Conservation (phyloP, 2,329 filamentous ascomycete species). For the Venturia oleaginea region DNA sequence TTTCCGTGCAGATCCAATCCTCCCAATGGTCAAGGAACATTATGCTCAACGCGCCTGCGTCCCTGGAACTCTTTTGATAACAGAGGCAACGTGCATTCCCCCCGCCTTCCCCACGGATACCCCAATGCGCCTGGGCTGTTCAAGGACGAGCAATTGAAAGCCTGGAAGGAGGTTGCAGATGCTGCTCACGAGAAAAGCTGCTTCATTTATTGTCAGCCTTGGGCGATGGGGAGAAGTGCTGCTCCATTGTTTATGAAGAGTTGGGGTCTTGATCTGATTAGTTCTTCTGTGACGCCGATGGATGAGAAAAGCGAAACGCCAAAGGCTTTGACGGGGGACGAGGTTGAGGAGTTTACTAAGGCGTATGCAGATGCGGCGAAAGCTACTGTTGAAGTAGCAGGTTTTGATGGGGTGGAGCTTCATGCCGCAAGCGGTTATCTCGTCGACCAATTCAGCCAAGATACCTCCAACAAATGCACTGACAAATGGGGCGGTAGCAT, state of each 20-base stretch:
- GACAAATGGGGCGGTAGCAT: conserved; percentile 40
- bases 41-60: conserved; percentile 45
- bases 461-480: conserved; percentile 45
- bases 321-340: conserved; percentile 29
- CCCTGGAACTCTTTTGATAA: conserved; percentile 49
- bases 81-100: conserved; percentile 47
- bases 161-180: conserved; percentile 52
- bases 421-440: conserved; percentile 45
- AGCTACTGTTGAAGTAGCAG: conserved; percentile 37
- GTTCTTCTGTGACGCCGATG: conserved; percentile 26
- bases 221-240: conserved; percentile 50
- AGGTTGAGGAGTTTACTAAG: conserved; percentile 29
- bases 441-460: conserved; percentile 52
- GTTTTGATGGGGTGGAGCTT: conserved; percentile 53
- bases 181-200: conserved; percentile 54
- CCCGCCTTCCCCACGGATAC: conserved; percentile 38
- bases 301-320: conserved; percentile 27
- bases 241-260: conserved; percentile 27
- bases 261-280: conserved; percentile 24
- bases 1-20: conserved; percentile 32
- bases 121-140: conserved; percentile 50
- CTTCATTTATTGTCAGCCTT: conserved; percentile 55
- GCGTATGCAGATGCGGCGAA: conserved; percentile 36
- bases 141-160: conserved; percentile 45
- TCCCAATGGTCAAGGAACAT: conserved; percentile 13